Evolutionary conservation across 192 early-diverging fungal species (phyloP).

Genomic region (Geosiphon pyriformis): DNA sequence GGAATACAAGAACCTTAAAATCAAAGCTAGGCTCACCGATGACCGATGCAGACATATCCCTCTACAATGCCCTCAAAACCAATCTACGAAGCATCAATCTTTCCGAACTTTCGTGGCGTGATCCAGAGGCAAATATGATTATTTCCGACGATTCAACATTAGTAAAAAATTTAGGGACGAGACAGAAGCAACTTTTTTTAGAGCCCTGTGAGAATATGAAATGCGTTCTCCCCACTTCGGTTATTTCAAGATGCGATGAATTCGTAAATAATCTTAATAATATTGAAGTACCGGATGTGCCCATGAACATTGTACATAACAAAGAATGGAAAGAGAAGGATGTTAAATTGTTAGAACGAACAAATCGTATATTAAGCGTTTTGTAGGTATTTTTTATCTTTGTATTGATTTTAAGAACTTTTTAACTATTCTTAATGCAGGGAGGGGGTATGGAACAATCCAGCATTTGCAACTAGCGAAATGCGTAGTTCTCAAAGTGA

Average conservation of each 20-base stretch:
- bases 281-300: neutral
- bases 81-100: constrained; percentile 11
- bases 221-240: constrained; percentile 2
- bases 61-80: constrained; percentile 13
- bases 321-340: constrained; percentile 6
- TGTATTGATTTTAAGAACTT: neutral
- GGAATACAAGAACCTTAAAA: constrained; percentile 12
- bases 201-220: constrained; percentile 18
- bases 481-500: constrained; percentile 5
- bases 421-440: constrained; percentile 4
- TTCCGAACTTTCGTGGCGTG: constrained; percentile 3
- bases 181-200: constrained; percentile 5
- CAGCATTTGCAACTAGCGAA: constrained; percentile 7
- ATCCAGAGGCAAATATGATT: constrained; percentile 15
- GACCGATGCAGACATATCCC: neutral
- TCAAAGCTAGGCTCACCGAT: constrained; percentile 3
- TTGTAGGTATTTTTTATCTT: constrained; percentile 9
- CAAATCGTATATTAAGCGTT: constrained; percentile 11
- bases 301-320: constrained; percentile 5
- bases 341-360: neutral
- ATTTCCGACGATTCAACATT: constrained; percentile 8
- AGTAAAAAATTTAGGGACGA: constrained; percentile 8
- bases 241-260: constrained; percentile 6
- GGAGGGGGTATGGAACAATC: constrained; percentile 15
- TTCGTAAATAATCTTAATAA: neutral